Conservation (phyloP, 768 basidiomycete species). For the Rhodotorula graminis region DNA sequence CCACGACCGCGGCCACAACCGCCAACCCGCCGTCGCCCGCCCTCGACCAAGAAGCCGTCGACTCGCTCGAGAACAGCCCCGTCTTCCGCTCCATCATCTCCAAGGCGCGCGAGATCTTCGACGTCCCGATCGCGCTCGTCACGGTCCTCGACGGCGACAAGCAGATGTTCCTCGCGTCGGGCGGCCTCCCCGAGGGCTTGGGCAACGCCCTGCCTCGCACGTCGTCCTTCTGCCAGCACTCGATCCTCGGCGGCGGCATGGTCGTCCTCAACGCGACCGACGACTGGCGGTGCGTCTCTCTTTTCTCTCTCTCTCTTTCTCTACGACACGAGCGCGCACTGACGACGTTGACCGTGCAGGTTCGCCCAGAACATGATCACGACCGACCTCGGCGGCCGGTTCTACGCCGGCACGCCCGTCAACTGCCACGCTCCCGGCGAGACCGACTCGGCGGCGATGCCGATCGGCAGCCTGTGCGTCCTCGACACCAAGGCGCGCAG, state of each 20-base stretch:
- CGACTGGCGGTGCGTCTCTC: slow-evolving; percentile 34
- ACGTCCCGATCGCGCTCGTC: slow-evolving; percentile 9
- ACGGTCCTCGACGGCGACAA: slow-evolving; percentile 39
- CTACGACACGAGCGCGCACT: no score
- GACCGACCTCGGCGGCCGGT: slow-evolving; percentile 30
- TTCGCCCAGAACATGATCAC: slow-evolving; percentile 14
- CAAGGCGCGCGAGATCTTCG: slow-evolving; percentile 16
- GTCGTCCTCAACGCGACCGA: slow-evolving; percentile 34
- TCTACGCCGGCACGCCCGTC: slow-evolving; percentile 36
- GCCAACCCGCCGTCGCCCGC: background rate
- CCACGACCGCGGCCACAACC: background rate
- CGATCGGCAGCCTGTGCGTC: slow-evolving; percentile 41
- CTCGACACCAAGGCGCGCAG: slow-evolving; percentile 38
- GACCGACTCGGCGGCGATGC: background rate
- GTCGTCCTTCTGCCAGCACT: slow-evolving; percentile 41
- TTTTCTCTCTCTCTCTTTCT: background rate
- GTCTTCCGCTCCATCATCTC: slow-evolving; percentile 29
- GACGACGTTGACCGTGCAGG: background rate
- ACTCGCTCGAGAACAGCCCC: slow-evolving; percentile 22
- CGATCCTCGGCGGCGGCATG: slow-evolving; percentile 37
- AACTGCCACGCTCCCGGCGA: slow-evolving; percentile 16
- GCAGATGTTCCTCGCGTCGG: slow-evolving; percentile 40
- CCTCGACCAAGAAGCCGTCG: background rate
- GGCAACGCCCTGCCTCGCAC: slow-evolving; percentile 29
- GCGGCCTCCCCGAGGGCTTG: slow-evolving; percentile 33